A percentile compares a stretch with the other conserved stretches of the same genome.
phyloP scores from a whole-genome alignment of 768 basidiomycete species.

The Boletus huronensis region DNA sequence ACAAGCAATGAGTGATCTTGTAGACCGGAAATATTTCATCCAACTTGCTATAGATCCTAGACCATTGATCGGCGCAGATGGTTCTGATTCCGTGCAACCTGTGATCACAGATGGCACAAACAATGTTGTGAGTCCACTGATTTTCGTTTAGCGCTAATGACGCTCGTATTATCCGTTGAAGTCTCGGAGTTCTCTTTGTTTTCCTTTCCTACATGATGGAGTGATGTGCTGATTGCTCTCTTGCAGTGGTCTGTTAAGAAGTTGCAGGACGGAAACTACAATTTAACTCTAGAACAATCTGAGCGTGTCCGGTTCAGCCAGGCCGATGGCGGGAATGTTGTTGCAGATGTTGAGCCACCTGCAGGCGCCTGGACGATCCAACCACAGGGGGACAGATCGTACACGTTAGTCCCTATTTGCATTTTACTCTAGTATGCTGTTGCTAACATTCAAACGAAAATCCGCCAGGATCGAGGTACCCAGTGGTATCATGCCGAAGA shows the following conservation, averaged over 20 bases:
- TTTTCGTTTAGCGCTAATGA: not conserved
- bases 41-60: too few species aligned
- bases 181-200: not conserved
- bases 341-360: not conserved
- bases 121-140: not conserved
- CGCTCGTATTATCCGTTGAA: not conserved
- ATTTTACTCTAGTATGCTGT: not conserved
- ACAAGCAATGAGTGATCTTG: not conserved
- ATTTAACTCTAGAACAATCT: not conserved
- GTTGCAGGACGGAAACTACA: not conserved
- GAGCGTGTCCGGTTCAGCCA: not conserved
- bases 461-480: not conserved
- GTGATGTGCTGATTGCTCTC: not conserved
- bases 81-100: not conserved
- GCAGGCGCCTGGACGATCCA: not conserved
- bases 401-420: not conserved
- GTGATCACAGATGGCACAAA: not conserved
- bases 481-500: not conserved
- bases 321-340: not conserved
- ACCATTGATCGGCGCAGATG: not conserved
- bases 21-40: not conserved
- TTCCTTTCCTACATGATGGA: not conserved
- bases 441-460: not conserved
- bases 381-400: not conserved
- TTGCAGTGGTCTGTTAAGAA: not conserved